Percentiles rank a stretch among this genome's conserved stretches.
phyloP scores from a whole-genome alignment of 805 yeast species.

The Hyphopichia homilentoma region DNA sequence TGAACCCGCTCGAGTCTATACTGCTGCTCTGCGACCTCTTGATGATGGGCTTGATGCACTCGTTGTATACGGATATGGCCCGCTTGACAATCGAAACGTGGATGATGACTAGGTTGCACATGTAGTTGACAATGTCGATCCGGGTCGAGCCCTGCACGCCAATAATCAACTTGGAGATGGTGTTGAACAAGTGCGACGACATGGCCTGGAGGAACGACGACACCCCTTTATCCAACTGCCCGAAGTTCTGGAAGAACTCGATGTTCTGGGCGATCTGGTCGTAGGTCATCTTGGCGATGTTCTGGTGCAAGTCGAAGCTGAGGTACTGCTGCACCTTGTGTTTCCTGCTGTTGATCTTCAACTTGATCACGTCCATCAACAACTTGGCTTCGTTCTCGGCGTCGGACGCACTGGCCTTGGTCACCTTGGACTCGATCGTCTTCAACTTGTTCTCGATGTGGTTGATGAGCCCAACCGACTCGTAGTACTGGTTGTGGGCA shows the following conservation, averaged over 20 bases:
- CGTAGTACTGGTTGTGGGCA: slow-evolving; percentile 54
- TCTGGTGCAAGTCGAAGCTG: slow-evolving; percentile 34
- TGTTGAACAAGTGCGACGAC: slow-evolving; percentile 25
- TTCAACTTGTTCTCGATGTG: slow-evolving; percentile 33
- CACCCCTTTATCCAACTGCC: slow-evolving; percentile 34
- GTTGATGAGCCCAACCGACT: slow-evolving; percentile 39
- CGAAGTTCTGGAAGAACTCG: slow-evolving; percentile 33
- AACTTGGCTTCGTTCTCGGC: slow-evolving; percentile 20
- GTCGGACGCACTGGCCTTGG: slow-evolving; percentile 5
- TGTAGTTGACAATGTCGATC: slow-evolving; percentile 38
- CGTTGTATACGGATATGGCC: slow-evolving; percentile 52
- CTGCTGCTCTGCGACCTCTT: slow-evolving; percentile 21
- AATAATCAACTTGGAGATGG: slow-evolving; percentile 31
- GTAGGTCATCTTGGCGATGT: slow-evolving; percentile 25
- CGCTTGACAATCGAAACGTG: slow-evolving; percentile 44
- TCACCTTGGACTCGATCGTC: slow-evolving; percentile 23
- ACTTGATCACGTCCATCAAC: slow-evolving; percentile 38
- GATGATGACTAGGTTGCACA: slow-evolving; percentile 37
- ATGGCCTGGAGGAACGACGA: slow-evolving; percentile 31
- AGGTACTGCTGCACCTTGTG: slow-evolving; percentile 33
- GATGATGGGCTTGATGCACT: slow-evolving; percentile 43
- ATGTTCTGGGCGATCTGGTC: slow-evolving; percentile 30
- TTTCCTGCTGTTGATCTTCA: slow-evolving; percentile 38
- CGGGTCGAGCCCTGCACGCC: slow-evolving; percentile 42
- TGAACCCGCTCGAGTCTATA: slow-evolving; percentile 52